Conservation (phyloP, 441 rosid genomes). For the Populus hybrid region DNA sequence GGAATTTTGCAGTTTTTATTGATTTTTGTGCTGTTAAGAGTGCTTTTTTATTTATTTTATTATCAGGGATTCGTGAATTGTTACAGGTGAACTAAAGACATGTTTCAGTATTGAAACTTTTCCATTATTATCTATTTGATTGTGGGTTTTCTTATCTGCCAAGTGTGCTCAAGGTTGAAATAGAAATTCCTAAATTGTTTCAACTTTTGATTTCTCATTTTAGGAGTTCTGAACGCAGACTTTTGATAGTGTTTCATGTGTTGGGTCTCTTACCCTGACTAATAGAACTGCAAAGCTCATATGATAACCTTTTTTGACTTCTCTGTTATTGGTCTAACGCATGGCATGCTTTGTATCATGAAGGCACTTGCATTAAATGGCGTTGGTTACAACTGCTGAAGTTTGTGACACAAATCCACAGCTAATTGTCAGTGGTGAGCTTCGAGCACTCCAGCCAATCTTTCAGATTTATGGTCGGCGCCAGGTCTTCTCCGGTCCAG, state of each 20-base stretch:
- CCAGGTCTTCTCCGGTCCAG: conserved; percentile 79
- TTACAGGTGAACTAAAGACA: background rate
- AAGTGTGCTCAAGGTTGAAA: background rate
- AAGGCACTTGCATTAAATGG: conserved; percentile 48
- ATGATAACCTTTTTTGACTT: no score
- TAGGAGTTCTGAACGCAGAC: no score
- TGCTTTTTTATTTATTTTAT: no score
- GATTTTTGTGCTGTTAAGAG: background rate
- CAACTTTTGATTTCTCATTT: background rate
- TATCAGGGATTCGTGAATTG: background rate
- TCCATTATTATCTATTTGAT: no score
- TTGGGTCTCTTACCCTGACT: no score
- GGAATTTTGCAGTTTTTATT: background rate
- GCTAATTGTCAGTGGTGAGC: conserved; percentile 74
- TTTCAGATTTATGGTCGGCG: conserved; percentile 89
- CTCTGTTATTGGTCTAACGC: background rate
- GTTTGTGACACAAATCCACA: conserved; percentile 95
- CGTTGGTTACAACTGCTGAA: conserved; percentile 91
- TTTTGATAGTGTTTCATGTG: no score
- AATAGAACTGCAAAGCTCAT: no score
- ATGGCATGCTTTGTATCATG: background rate
- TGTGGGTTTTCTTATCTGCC: background rate
- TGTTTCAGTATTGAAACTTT: background rate
- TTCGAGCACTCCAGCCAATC: conserved; percentile 77
- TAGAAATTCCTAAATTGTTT: background rate